Evolutionary conservation across 495 filamentous ascomycete genomes (phyloP), one percentile per base, ranked within the genome.

Genomic region (Tetracladium setigerum): DNA sequence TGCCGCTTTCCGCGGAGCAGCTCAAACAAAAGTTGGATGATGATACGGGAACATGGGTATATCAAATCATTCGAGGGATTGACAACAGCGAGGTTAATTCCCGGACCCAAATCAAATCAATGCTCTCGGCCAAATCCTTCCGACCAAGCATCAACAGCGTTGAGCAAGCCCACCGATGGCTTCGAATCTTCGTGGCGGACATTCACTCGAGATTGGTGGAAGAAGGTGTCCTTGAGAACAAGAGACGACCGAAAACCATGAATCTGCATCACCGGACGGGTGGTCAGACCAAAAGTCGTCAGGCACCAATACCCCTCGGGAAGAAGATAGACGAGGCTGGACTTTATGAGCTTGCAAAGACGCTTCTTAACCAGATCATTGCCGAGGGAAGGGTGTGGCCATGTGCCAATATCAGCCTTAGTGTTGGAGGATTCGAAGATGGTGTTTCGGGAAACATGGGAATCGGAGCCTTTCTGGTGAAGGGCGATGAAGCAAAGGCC

Each of bases 91-190:
- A 95, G 65, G 89, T 97, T 54, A 95, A 88, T 56, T 74, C 89
- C 31, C 78, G 92, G 48, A 95, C 89, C 11, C 85, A 89, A 56
- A 95, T 95, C 62, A 96, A 97, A 59, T 90, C 85, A 16, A 98
- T 98, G 92, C 75, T 96, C n/a, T 95, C 87, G 1, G 90, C 92
- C 37, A 98, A 98, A 59, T 92, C 89, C 0, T 98, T 98, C 54
- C 77, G 89, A 5, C 92, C 92, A 1, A 81, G 72, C 50, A 87
- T 98, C 58, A 86, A 80, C 53, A 79, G 70, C 12, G 62, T 76
- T n/a, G 89, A 92, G 18, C 87, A 95, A 62, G 94, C 82, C 2
- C 71, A 77, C 6, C 84, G 81, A 56, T 98, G 92, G 92, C 69
- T 98, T 38, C 73, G 81, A 13, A 95, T 98, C 46, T 96, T 98